Percentiles rank a stretch among this genome's conserved stretches.
These are phyloP conservation scores for Cadophora sp. DNA, from an alignment of 2,329 filamentous ascomycete genomes.

Conservation along the genomic window DNA sequence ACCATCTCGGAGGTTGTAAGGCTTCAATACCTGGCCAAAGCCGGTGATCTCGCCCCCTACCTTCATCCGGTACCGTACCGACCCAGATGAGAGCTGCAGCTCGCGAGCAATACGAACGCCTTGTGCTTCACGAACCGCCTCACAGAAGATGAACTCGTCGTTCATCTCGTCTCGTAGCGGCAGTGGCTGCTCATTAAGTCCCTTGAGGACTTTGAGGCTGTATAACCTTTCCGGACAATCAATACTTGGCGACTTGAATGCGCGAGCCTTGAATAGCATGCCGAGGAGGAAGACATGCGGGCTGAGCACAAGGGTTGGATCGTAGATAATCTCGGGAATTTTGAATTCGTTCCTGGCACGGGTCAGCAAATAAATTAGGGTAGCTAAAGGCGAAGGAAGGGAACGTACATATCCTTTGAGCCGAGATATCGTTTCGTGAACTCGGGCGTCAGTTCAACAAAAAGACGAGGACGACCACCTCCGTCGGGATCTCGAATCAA, in stretches of 20 bases:
- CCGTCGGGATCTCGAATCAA: too few relatives aligned
- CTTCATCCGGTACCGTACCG: neutral
- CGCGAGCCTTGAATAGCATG: constrained; percentile 1
- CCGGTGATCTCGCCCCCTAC: constrained; percentile 9
- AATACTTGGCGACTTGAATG: constrained; percentile 4
- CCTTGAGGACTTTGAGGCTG: neutral
- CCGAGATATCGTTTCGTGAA: too few relatives aligned
- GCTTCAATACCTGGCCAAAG: constrained; percentile 3
- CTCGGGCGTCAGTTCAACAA: neutral
- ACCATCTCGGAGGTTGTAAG: constrained; percentile 8
- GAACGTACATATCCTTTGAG: too few relatives aligned
- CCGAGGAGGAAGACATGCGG: too few relatives aligned
- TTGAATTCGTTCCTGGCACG: too few relatives aligned
- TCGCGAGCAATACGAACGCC: neutral
- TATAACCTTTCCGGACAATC: constrained; percentile 2
- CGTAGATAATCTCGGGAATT: constrained; percentile 4
- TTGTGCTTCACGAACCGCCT: neutral
- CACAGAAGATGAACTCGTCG: too few relatives aligned
- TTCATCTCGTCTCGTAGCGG: too few relatives aligned
- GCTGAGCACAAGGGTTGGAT: constrained; percentile 5
- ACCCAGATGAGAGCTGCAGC: neutral
- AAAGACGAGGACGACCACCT: constrained; percentile 4
- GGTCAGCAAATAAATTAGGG: too few relatives aligned
- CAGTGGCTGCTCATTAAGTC: too few relatives aligned
- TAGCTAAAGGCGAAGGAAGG: too few relatives aligned